Percentiles rank a stretch among this genome's conserved stretches.
phyloP scores from a whole-genome alignment of 257 asterid genomes.

The Gynochthodes officinalis region DNA sequence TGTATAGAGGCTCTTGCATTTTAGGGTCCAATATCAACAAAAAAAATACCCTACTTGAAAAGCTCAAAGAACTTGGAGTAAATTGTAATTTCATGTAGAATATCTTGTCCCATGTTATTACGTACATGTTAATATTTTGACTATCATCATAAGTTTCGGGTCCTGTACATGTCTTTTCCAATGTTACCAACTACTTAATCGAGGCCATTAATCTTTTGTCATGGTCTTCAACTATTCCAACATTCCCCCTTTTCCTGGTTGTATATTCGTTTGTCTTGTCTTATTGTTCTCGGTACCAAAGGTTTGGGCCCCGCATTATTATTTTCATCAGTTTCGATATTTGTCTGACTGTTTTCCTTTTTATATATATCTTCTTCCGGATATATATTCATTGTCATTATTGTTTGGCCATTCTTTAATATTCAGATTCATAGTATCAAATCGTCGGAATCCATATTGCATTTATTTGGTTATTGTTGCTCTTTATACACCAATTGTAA shows the following conservation, averaged over 20 bases:
- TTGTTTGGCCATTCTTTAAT: not conserved
- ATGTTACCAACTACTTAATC: not conserved
- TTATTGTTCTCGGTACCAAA: not conserved
- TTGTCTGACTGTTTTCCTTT: too few species aligned
- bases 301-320: not conserved
- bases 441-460: not conserved
- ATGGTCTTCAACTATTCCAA: too few species aligned
- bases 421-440: not conserved
- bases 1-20: too few species aligned
- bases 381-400: not conserved
- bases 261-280: not conserved
- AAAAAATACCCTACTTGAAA: too few species aligned
- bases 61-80: too few species aligned
- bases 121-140: too few species aligned
- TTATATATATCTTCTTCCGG: not conserved
- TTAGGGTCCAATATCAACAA: too few species aligned
- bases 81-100: not conserved
- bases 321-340: not conserved
- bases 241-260: too few species aligned
- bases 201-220: not conserved
- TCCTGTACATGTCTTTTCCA: not conserved
- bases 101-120: not conserved
- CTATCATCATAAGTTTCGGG: not conserved
- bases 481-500: not conserved
- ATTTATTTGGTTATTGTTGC: not conserved